A percentile compares a stretch with the other conserved stretches of the same genome.
Conservation (phyloP, 345 rosid genomes). For the Psidium guajava region DNA sequence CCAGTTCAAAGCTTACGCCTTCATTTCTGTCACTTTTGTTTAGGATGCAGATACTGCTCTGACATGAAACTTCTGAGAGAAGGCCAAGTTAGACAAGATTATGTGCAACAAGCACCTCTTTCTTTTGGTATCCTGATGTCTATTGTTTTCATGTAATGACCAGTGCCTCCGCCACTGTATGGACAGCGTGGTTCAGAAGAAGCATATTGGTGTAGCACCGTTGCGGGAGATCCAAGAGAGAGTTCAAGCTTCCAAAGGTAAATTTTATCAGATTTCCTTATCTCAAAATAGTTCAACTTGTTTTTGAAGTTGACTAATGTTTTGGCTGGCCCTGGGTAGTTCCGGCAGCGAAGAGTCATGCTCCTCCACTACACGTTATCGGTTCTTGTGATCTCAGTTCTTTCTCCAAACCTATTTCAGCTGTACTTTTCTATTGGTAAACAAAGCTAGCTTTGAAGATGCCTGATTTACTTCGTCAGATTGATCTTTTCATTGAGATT, state of each 20-base stretch:
- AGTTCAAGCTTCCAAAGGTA: conserved; percentile 48
- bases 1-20: background rate
- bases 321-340: conserved; percentile 3
- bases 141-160: conserved; percentile 1
- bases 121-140: conserved; percentile 13
- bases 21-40: background rate
- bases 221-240: conserved; percentile 37
- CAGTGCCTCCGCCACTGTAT: background rate
- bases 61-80: background rate
- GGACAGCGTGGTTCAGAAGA: conserved; percentile 13
- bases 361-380: conserved; percentile 76
- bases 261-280: conserved; percentile 4
- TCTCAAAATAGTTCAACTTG: conserved; percentile 5
- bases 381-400: background rate
- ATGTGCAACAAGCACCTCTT: background rate
- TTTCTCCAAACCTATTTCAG: background rate
- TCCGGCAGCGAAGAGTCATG: conserved; percentile 76
- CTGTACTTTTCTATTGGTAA: background rate
- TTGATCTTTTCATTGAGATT: background rate
- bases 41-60: background rate
- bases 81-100: background rate
- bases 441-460: background rate
- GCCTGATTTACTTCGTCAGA: background rate
- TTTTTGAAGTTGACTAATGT: background rate
- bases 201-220: conserved; percentile 25